Base-by-base conservation (phyloP, 257 asterid species). In the Craterostigma plantagineum region DNA sequence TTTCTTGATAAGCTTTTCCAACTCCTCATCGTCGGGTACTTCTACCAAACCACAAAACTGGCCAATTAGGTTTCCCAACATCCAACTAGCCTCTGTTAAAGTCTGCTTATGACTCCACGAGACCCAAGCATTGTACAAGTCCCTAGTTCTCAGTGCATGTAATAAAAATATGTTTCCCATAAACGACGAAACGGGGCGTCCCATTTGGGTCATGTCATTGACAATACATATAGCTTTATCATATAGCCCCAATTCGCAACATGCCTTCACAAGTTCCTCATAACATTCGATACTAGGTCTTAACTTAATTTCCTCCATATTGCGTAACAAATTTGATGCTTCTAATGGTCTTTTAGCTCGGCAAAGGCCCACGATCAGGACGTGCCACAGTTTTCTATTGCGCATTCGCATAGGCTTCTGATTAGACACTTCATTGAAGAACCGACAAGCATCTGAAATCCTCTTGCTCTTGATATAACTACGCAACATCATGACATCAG, bases 131-230 rank as follows among this genome's bases (percentile, higher is more conserved):
- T 58, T 14, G 50, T 49, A 64, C 30, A 79, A 33, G 18, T 45
- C 50, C 45, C 42, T 53, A 53, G 69, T 52, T 58, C 27, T 65
- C 54, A 73, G 59, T 12, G 92, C 66, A 66, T 87, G 79, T 55
- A 65, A 58, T 50, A 87, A 58, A 63, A 87, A 74, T 18, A 68
- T 38, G 53, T 87, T 87, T 52, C 98, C 95, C 10, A 82, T 67
- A 58, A 79, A 79, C 49, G 92, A 60, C 43, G 95, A 66, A 38
- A 83, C 15, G 0, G 44, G 64, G 35, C 77, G 92, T 52, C 95
- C 92, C 33, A 52, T 15, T 57, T 27, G 49, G 18, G 66, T 62
- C 83, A 82, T 64, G 49, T 68, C 83, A 52, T 76, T 72, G 35
- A 83, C 62, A 46, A 79, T 52, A 55, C 55, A 53, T 44, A 83